Conservation (phyloP, 2,329 filamentous ascomycete genomes). For the Pyrenophora graminea region DNA sequence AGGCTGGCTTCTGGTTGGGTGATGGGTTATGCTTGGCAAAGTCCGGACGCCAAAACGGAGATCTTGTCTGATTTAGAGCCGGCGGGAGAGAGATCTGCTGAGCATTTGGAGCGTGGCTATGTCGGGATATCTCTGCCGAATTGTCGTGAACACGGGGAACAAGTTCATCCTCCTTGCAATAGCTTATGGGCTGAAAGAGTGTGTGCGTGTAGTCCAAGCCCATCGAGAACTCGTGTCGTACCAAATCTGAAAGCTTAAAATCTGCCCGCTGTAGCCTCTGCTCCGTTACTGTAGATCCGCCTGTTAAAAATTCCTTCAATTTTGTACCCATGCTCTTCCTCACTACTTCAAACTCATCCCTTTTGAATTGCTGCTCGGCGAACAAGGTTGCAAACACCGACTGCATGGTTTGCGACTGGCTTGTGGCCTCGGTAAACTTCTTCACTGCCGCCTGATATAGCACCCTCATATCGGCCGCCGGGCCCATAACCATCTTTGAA, state of each 20-base stretch:
- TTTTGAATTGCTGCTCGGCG: conserved; percentile 58
- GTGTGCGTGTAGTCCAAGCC: conserved; percentile 58
- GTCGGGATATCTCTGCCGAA: conserved; percentile 43
- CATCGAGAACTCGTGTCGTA: conserved; percentile 56
- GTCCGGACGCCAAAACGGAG: conserved; percentile 40
- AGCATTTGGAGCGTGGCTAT: conserved; percentile 37
- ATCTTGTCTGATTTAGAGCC: conserved; percentile 29
- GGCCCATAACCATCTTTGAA: conserved; percentile 56
- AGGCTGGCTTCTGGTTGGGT: conserved; percentile 34
- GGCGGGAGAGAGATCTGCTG: conserved; percentile 49
- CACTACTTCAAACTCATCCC: conserved; percentile 45
- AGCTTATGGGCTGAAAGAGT: conserved; percentile 49
- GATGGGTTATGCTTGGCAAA: conserved; percentile 30
- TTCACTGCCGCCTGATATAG: conserved; percentile 52
- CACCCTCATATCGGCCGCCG: conserved; percentile 53
- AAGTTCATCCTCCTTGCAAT: conserved; percentile 35
- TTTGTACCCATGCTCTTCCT: conserved; percentile 17
- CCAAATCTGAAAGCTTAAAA: conserved; percentile 38
- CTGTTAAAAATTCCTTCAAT: conserved; percentile 19
- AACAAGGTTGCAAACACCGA: conserved; percentile 57
- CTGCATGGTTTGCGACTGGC: conserved; percentile 46
- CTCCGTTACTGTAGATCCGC: conserved; percentile 43
- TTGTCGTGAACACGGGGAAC: conserved; percentile 35
- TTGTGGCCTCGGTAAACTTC: conserved; percentile 42
- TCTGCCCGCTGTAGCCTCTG: conserved; percentile 15